Percentiles rank a stretch among this genome's conserved stretches.
Evolutionary conservation across 1,284 basidiomycete genomes (phyloP).

Genomic region (Retiboletus fuscus): DNA sequence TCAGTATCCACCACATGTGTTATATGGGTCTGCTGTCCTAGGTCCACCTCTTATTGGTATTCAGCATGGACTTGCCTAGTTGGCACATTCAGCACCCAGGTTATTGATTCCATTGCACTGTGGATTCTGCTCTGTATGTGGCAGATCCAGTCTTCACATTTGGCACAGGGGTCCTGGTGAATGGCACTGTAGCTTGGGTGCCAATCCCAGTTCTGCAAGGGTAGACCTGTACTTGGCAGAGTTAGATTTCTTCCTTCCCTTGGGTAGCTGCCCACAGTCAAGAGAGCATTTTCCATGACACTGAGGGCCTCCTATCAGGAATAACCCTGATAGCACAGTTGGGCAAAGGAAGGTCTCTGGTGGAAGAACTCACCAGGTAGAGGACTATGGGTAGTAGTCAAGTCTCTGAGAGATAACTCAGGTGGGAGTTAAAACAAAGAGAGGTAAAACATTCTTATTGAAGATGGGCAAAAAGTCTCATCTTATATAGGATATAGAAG

Average conservation of each 20-base stretch:
- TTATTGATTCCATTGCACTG: neutral
- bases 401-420: too few species aligned
- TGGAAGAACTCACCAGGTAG: too few species aligned
- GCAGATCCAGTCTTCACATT: neutral
- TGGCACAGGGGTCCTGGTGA: neutral
- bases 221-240: neutral
- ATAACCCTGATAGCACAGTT: too few species aligned
- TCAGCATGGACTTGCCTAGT: neutral
- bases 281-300: too few species aligned
- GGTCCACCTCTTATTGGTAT: neutral
- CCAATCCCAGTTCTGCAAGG: neutral
- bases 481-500: too few species aligned
- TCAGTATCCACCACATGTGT: too few species aligned
- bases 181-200: neutral
- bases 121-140: neutral
- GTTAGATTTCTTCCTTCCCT: neutral
- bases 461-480: too few species aligned
- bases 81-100: neutral
- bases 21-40: neutral
- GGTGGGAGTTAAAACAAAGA: too few species aligned
- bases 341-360: too few species aligned
- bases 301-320: too few species aligned
- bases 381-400: too few species aligned
- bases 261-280: neutral
- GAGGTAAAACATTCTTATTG: too few species aligned